A percentile compares a stretch with the other conserved stretches of the same genome.
These are phyloP conservation scores for Aspergillus clavatus DNA, from an alignment of 2,329 filamentous ascomycete genomes.

Conservation along the genomic window DNA sequence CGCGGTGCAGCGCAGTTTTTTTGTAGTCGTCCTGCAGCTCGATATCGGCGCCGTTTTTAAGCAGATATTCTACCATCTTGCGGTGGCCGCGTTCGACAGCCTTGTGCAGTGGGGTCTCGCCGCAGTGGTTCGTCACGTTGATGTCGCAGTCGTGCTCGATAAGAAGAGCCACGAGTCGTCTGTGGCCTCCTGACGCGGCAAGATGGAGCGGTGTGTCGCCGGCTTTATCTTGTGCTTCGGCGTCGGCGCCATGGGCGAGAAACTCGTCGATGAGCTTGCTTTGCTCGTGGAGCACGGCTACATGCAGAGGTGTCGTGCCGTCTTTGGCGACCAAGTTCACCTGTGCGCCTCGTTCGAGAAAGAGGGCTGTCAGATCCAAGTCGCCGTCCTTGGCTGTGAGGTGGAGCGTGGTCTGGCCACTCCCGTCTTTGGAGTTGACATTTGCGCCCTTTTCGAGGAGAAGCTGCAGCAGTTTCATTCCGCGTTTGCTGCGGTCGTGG, in stretches of 20 bases:
- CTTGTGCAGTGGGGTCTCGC: slow-evolving; percentile 26
- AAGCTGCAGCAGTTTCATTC: slow-evolving; percentile 16
- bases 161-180: slow-evolving; percentile 17
- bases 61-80: slow-evolving; percentile 25
- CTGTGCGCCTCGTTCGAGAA: slow-evolving; percentile 14
- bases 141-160: slow-evolving; percentile 23
- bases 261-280: slow-evolving; percentile 23
- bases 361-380: slow-evolving; percentile 9
- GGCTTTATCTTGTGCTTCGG: slow-evolving; percentile 20
- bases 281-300: slow-evolving; percentile 19
- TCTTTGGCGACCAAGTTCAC: slow-evolving; percentile 15
- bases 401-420: slow-evolving; percentile 18
- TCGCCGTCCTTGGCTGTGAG: slow-evolving; percentile 16
- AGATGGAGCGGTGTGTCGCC: slow-evolving; percentile 24
- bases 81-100: slow-evolving; percentile 24
- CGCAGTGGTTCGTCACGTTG: slow-evolving; percentile 21
- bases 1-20: slow-evolving; percentile 18
- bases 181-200: slow-evolving; percentile 15
- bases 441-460: slow-evolving; percentile 23
- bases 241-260: slow-evolving; percentile 19
- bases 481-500: slow-evolving; percentile 16
- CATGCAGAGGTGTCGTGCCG: slow-evolving; percentile 18
- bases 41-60: slow-evolving; percentile 23
- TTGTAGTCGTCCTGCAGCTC: slow-evolving; percentile 21
- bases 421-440: slow-evolving; percentile 16